Percentiles rank a stretch among this genome's conserved stretches.
Conservation (phyloP, 192 early-diverging fungal genomes). For the Podila minutissima region DNA sequence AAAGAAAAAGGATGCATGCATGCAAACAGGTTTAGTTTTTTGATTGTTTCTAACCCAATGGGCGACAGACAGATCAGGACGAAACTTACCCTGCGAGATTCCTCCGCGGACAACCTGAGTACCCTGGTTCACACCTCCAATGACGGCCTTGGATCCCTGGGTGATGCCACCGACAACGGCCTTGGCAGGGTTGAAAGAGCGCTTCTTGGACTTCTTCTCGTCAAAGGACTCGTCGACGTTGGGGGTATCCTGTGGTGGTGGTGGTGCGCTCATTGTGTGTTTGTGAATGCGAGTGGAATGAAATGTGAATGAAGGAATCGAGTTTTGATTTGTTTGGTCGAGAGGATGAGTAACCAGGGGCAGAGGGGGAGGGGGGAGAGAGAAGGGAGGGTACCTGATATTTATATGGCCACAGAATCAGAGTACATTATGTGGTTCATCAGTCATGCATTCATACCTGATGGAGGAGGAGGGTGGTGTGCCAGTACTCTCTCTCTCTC, state of each 20-base stretch:
- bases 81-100: conserved; percentile 32
- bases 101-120: conserved; percentile 34
- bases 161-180: conserved; percentile 13
- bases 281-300: not conserved
- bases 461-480: too few relatives aligned
- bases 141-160: not conserved
- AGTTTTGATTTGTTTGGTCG: not conserved
- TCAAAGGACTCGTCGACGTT: not conserved
- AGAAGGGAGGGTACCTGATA: not conserved
- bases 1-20: not conserved
- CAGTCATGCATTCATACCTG: too few relatives aligned
- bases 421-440: too few relatives aligned
- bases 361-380: not conserved
- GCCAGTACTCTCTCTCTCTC: too few relatives aligned
- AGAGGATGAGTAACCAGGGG: not conserved
- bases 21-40: not conserved
- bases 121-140: conserved; percentile 16
- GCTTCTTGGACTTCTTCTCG: conserved; percentile 14
- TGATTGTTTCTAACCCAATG: not conserved
- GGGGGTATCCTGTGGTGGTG: not conserved
- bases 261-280: conserved; percentile 7
- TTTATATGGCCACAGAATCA: too few relatives aligned
- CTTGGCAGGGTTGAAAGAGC: conserved; percentile 33
- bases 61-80: not conserved
- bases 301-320: not conserved